Evolutionary conservation across 192 early-diverging fungal species (phyloP).

Genomic region (Gryganskiella cystojenkinii): DNA sequence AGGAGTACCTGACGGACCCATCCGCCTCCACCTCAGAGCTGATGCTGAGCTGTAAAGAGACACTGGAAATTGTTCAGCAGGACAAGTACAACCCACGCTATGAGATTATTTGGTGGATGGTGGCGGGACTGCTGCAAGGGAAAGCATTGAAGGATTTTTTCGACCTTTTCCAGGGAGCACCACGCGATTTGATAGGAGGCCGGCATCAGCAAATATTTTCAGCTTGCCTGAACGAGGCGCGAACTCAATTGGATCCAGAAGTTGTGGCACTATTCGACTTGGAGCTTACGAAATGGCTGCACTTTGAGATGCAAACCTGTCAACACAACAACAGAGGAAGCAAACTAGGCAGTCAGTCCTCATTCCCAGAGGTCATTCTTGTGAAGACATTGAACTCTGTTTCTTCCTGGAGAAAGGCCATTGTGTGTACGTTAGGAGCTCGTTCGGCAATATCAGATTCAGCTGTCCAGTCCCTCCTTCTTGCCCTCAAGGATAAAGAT

Average conservation of each 20-base stretch:
- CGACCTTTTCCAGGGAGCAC: slow-evolving; percentile 5
- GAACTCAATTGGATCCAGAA: neutral
- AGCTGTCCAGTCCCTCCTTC: neutral
- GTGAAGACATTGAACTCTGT: neutral
- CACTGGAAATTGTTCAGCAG: neutral
- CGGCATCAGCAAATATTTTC: slow-evolving; percentile 15
- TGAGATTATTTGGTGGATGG: slow-evolving; percentile 40
- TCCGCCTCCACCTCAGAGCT: neutral
- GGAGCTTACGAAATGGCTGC: slow-evolving; percentile 1
- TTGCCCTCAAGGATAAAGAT: neutral
- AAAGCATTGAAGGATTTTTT: neutral
- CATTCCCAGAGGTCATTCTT: slow-evolving; percentile 5
- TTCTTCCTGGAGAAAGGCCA: neutral
- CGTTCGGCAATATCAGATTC: slow-evolving; percentile 7
- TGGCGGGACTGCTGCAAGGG: slow-evolving; percentile 20
- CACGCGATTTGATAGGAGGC: slow-evolving; percentile 15
- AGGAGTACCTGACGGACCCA: neutral
- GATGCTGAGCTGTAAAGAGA: slow-evolving; percentile 1
- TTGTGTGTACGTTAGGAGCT: slow-evolving; percentile 1
- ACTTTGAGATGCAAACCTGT: slow-evolving; percentile 7
- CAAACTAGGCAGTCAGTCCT: neutral
- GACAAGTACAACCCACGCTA: slow-evolving; percentile 23
- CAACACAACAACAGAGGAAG: neutral
- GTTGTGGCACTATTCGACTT: neutral
- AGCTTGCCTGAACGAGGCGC: slow-evolving; percentile 10